Evolutionary conservation across 768 basidiomycete genomes (phyloP).

Genomic region (Lactarius quietus): DNA sequence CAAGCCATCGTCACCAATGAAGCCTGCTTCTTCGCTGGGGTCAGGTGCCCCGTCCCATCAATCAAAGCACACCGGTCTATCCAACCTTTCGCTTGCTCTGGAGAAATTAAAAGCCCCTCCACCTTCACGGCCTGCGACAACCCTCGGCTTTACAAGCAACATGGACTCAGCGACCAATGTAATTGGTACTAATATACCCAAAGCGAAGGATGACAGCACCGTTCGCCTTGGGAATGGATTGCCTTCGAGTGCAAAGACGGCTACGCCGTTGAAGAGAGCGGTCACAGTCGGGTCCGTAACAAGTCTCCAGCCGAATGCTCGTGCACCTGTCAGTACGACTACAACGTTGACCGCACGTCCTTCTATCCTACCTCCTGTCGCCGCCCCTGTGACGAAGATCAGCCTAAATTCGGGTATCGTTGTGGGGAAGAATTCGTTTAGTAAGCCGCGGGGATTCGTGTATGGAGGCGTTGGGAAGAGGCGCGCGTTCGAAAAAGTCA

Average conservation of each 20-base stretch:
- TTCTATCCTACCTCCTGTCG: slow-evolving; percentile 1
- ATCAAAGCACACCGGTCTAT: slow-evolving; percentile 36
- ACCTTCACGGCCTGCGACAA: slow-evolving; percentile 64
- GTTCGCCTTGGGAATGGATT: slow-evolving; percentile 14
- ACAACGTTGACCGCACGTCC: not conserved
- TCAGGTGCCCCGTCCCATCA: slow-evolving; percentile 17
- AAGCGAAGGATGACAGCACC: slow-evolving; percentile 22
- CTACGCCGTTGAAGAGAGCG: slow-evolving; percentile 15
- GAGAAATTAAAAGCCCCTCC: slow-evolving; percentile 67
- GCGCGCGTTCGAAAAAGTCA: slow-evolving; percentile 34
- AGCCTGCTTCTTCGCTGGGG: slow-evolving; percentile 19
- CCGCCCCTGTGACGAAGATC: slow-evolving; percentile 19
- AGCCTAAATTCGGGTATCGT: slow-evolving; percentile 28
- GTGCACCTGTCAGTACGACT: slow-evolving; percentile 8
- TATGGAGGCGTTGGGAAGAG: slow-evolving; percentile 28
- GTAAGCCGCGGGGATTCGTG: slow-evolving; percentile 12
- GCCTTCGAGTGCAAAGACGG: not conserved
- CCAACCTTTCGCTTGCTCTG: slow-evolving; percentile 61
- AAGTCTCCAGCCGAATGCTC: slow-evolving; percentile 1
- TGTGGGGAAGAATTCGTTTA: slow-evolving; percentile 25
- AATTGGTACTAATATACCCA: slow-evolving; percentile 18
- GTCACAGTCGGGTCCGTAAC: slow-evolving; percentile 1
- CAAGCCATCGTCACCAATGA: slow-evolving; percentile 14
- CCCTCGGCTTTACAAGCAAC: slow-evolving; percentile 55
- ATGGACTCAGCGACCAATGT: slow-evolving; percentile 30